Conservation (phyloP, 2,329 filamentous ascomycete genomes). For the Coccinonectria pachysandricola region DNA sequence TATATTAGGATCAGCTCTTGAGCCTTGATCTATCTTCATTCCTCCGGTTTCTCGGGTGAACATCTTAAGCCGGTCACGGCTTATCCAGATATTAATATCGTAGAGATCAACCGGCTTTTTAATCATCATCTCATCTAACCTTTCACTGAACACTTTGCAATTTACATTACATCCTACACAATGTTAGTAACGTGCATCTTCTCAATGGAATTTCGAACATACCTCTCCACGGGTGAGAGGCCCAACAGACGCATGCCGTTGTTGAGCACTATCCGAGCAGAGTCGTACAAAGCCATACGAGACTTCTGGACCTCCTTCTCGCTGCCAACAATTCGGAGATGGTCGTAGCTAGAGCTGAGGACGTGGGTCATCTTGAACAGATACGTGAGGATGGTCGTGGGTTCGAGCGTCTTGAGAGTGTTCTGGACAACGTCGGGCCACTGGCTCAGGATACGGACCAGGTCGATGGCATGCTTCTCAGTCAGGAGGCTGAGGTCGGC, state of each 20-base stretch:
- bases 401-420: constrained; percentile 76
- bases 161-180: constrained; percentile 15
- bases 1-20: constrained; percentile 20
- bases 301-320: constrained; percentile 57
- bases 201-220: constrained; percentile 3
- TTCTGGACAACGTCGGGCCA: constrained; percentile 81
- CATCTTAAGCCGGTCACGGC: too few relatives aligned
- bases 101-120: too few relatives aligned
- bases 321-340: constrained; percentile 70
- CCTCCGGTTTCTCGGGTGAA: too few relatives aligned
- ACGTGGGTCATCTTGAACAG: constrained; percentile 81
- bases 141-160: constrained; percentile 1
- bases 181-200: constrained; percentile 8
- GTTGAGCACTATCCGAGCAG: constrained; percentile 62
- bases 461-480: constrained; percentile 61
- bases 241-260: constrained; percentile 81
- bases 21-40: constrained; percentile 13
- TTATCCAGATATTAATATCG: too few relatives aligned
- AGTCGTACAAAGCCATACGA: constrained; percentile 68
- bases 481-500: constrained; percentile 60
- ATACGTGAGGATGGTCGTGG: constrained; percentile 44
- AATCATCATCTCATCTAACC: constrained; percentile 2
- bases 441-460: constrained; percentile 66
- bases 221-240: constrained; percentile 60
- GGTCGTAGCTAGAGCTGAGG: constrained; percentile 71